Evolutionary conservation across 805 yeast genomes (phyloP), one percentile per base, ranked within the genome.

Genomic region (Lipomyces orientalis): DNA sequence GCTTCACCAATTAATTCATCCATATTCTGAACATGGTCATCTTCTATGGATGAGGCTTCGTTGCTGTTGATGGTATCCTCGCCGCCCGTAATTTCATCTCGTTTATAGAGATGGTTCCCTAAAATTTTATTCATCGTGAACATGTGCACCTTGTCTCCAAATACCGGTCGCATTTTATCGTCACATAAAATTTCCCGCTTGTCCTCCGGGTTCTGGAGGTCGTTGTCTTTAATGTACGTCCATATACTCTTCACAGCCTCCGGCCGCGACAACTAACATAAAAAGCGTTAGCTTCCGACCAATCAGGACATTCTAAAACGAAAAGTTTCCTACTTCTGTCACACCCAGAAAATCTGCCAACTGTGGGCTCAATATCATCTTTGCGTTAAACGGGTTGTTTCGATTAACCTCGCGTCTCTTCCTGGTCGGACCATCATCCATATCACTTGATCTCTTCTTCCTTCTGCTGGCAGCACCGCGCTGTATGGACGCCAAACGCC

Each of bases 211-310:
- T 89, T 86, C 75, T 90, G 96, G 37, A 91, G 77, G 35, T 84
- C 76, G 67, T 89, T 75, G 10, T 76, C 84, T 73, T 87, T 88
- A 65, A 91, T 89, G 76, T 91, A 86, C 14, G 81, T 84, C 96
- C 96, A 90, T 4, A 90, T 76, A 58, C 77, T 77, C 69, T 89
- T 89, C 9, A 90, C 93, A 19, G 89, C 87, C 75, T 88, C 88
- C 0, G 94, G 87, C 71, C 97, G 79, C 2, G 93, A 83, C 55
- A 86, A 74, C 64, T 70, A 22, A 25, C 12, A 16, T 49, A 19
- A n/a, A 8, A 19, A 5, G 29, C 19, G n/a, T 25, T 33, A 22
- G 25, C 14, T 8, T 56, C 46, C 59, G 2, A 75, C 75, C 1
- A 25, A 25, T 52, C 31, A 52, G 29, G 34, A 10, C 12, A 22